These are phyloP conservation scores for Claviceps paspali DNA, from an alignment of 2,329 filamentous ascomycete genomes.

Conservation along the genomic window DNA sequence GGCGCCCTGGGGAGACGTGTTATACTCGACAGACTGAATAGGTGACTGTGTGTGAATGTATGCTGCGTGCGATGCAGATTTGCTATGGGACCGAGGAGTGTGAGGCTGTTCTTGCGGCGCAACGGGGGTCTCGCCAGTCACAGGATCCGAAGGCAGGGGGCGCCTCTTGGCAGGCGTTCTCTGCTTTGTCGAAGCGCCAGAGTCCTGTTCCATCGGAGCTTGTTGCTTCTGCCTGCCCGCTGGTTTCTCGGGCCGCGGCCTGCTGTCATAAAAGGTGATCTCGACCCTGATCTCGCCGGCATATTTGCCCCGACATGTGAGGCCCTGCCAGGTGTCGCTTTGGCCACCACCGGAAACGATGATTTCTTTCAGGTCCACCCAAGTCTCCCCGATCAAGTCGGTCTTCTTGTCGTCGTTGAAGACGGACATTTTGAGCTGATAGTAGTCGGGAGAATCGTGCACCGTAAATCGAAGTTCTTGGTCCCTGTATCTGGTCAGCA, in stretches of 20 bases:
- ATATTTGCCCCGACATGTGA: constrained; percentile 86
- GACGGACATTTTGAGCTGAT: constrained; percentile 83
- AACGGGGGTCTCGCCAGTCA: constrained; percentile 35
- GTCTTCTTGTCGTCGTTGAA: constrained; percentile 99
- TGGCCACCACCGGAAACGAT: constrained; percentile 81
- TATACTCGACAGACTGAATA: constrained; percentile 36
- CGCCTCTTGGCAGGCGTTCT: constrained; percentile 61
- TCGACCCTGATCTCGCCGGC: constrained; percentile 90
- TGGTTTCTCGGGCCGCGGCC: constrained; percentile 64
- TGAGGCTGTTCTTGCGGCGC: constrained; percentile 24
- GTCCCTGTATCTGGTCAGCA: constrained; percentile 48
- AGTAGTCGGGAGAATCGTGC: constrained; percentile 93
- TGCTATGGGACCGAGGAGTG: constrained; percentile 31
- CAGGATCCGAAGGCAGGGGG: constrained; percentile 68
- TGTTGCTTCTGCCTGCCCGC: constrained; percentile 37
- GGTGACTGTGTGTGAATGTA: constrained; percentile 38
- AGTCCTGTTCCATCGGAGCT: constrained; percentile 20
- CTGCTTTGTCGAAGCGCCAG: constrained; percentile 26
- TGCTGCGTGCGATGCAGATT: constrained; percentile 19
- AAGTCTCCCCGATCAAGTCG: constrained; percentile 87
- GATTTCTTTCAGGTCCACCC: constrained; percentile 70
- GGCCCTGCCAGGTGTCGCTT: constrained; percentile 77
- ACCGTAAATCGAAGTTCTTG: constrained; percentile 93
- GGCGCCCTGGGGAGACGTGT: constrained; percentile 18
- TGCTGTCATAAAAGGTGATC: constrained; percentile 86